A percentile compares a stretch with the other conserved stretches of the same genome.
phyloP scores from a whole-genome alignment of 306 rosid genomes.

The Mucuna pruriens region DNA sequence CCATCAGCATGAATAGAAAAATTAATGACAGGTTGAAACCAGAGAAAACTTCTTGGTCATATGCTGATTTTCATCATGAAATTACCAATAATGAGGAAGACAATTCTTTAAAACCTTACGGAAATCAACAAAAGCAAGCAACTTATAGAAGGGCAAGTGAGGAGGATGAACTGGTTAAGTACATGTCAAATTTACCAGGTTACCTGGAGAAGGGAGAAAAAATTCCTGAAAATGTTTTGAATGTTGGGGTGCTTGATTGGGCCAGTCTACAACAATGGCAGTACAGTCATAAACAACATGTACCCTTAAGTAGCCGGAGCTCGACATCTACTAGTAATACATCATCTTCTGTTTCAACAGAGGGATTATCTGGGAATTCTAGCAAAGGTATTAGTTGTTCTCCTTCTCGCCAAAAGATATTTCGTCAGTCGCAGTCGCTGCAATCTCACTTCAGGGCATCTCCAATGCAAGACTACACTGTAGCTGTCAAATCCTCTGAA shows the following conservation, averaged over 20 bases:
- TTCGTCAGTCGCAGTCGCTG: conserved; percentile 63
- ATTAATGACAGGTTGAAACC: conserved; percentile 45
- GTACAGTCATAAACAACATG: conserved; percentile 53
- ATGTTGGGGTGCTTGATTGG: conserved; percentile 99
- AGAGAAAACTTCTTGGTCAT: conserved; percentile 54
- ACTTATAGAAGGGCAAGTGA: conserved; percentile 48
- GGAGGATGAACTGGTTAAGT: conserved; percentile 82
- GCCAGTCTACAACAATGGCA: conserved; percentile 81
- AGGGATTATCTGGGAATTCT: conserved; percentile 60
- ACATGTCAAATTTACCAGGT: conserved; percentile 90
- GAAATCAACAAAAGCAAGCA: conserved; percentile 49
- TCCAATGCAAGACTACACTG: conserved; percentile 43
- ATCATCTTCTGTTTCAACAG: conserved; percentile 59
- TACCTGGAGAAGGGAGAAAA: conserved; percentile 77
- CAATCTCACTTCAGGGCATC: conserved; percentile 57
- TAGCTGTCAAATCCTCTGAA: conserved; percentile 46
- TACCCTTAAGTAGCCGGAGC: conserved; percentile 52
- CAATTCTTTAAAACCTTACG: conserved; percentile 39
- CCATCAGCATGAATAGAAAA: conserved; percentile 55
- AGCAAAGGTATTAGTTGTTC: conserved; percentile 56
- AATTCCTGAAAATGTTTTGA: conserved; percentile 68
- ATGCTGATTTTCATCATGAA: conserved; percentile 66
- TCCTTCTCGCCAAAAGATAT: conserved; percentile 55
- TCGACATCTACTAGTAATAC: conserved; percentile 60
- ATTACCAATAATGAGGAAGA: conserved; percentile 48